These are phyloP conservation scores for Agapanthus africanus DNA, from an alignment of 106 monocot species.

Conservation along the genomic window DNA sequence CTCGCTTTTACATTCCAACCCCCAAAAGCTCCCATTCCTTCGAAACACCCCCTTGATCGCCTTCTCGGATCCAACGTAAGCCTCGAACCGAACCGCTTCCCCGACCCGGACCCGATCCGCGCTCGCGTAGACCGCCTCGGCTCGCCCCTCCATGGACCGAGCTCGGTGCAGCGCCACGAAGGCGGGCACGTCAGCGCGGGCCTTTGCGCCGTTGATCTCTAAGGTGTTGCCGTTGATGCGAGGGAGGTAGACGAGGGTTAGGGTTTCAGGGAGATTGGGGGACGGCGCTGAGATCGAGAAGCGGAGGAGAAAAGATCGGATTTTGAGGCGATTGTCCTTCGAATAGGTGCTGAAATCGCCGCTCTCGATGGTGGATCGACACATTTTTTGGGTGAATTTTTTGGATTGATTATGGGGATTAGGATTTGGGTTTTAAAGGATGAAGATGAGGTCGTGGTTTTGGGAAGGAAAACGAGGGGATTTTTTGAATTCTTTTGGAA, in stretches of 20 bases:
- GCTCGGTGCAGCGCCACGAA: slow-evolving; percentile 43
- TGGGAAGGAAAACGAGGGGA: background rate
- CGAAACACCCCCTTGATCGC: slow-evolving; percentile 45
- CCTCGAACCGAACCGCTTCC: slow-evolving; percentile 48
- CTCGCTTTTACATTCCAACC: slow-evolving; percentile 28
- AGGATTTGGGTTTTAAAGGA: background rate
- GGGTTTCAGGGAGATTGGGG: slow-evolving; percentile 17
- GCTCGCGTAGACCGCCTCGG: slow-evolving; percentile 37
- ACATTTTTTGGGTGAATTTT: slow-evolving; percentile 9
- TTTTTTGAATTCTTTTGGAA: background rate
- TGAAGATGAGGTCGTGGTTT: background rate
- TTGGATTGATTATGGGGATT: background rate
- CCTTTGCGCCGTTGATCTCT: slow-evolving; percentile 43
- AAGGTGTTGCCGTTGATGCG: slow-evolving; percentile 22
- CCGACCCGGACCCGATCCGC: slow-evolving; percentile 37
- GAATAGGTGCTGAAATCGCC: slow-evolving; percentile 1
- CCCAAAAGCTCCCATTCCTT: slow-evolving; percentile 25
- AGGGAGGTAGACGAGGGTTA: slow-evolving; percentile 63
- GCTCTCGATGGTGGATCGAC: slow-evolving; percentile 10
- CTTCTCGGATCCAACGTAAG: slow-evolving; percentile 38
- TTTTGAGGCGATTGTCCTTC: slow-evolving; percentile 17
- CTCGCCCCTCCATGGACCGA: slow-evolving; percentile 18
- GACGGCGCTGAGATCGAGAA: slow-evolving; percentile 6
- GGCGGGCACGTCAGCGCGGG: slow-evolving; percentile 17
- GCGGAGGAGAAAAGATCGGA: slow-evolving; percentile 49